Evolutionary conservation across 768 basidiomycete genomes (phyloP), one percentile per base, ranked within the genome.

Genomic region (Termitomyces eurrhizus): DNA sequence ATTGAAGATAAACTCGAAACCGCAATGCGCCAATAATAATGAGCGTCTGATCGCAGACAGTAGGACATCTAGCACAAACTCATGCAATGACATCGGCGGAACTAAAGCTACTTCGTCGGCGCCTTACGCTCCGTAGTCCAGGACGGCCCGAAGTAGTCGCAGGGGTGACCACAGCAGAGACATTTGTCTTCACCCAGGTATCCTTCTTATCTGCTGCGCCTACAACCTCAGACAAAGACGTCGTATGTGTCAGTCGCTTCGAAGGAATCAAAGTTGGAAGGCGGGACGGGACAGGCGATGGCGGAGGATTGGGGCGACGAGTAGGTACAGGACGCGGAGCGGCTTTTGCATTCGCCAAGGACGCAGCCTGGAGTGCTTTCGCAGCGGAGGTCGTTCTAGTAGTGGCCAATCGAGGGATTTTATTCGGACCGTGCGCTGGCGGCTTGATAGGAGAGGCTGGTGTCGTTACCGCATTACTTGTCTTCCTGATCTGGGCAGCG

Each of bases 51-150:
- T 44, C 18, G 52, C 41, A 36, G 42, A 36, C 32, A 41, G 29
- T 51, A 56, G 32, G 21, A 39, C 42, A 14, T 32, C 41, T 52
- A 54, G 56, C 39, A 56, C 37, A 55, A 32, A 12, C 48, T 73
- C 77, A 93, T 67, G 89, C 91, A 62, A 93, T 84, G 24, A 93
- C 87, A 70, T 94, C 92, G 4, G 89, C 92, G 58, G 87, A 80
- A 69, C 93, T 93, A 73, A 94, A 94, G 67, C 93, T 94, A 69
- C 92, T 93, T 61, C 92, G 79, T 68, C 92, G 77, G 62, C 90
- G 82, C 64, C 91, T 80, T 53, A 92, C 83, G 46, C 78, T 88
- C 56, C 92, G 80, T 62, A 92, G 74, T 1, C 87, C 85, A 8
- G 92, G 92, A 42, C 91, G 84, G 63, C 83, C 87, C 1, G 85